phyloP scores from a whole-genome alignment of 2,329 filamentous ascomycete genomes.

The Trichoderma sp. region DNA sequence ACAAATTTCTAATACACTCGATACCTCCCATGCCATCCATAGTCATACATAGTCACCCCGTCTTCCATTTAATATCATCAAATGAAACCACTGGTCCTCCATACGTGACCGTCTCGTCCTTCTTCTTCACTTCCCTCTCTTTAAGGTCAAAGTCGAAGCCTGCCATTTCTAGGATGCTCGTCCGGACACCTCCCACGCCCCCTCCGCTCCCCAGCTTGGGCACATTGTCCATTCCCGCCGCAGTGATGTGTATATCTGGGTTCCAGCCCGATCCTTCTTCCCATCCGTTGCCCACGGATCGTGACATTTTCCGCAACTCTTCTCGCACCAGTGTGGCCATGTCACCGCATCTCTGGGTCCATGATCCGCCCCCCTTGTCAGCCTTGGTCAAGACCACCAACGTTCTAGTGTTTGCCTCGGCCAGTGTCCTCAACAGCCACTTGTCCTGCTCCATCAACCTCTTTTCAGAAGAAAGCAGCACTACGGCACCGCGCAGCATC shows the following conservation, averaged over 20 bases:
- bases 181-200: slow-evolving; percentile 41
- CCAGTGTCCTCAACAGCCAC: slow-evolving; percentile 47
- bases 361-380: slow-evolving; percentile 45
- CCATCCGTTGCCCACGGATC: slow-evolving; percentile 29
- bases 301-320: slow-evolving; percentile 29
- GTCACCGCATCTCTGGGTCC: slow-evolving; percentile 29
- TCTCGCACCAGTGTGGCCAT: slow-evolving; percentile 31
- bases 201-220: slow-evolving; percentile 35
- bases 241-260: slow-evolving; percentile 36
- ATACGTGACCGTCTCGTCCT: slow-evolving; percentile 38
- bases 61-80: slow-evolving; percentile 39
- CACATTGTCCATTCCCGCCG: slow-evolving; percentile 37
- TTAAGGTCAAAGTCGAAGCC: slow-evolving; percentile 35
- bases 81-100: slow-evolving; percentile 39
- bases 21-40: not conserved
- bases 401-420: slow-evolving; percentile 45
- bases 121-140: slow-evolving; percentile 34
- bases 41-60: slow-evolving; percentile 11
- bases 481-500: slow-evolving; percentile 50
- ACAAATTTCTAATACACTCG: slow-evolving; percentile 7
- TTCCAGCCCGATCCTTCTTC: slow-evolving; percentile 31
- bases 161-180: slow-evolving; percentile 42
- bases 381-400: slow-evolving; percentile 56
- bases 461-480: slow-evolving; percentile 54
- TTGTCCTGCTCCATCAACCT: slow-evolving; percentile 49